These are phyloP conservation scores for Crotalaria pallida DNA, from an alignment of 306 rosid species.

Conservation along the genomic window DNA sequence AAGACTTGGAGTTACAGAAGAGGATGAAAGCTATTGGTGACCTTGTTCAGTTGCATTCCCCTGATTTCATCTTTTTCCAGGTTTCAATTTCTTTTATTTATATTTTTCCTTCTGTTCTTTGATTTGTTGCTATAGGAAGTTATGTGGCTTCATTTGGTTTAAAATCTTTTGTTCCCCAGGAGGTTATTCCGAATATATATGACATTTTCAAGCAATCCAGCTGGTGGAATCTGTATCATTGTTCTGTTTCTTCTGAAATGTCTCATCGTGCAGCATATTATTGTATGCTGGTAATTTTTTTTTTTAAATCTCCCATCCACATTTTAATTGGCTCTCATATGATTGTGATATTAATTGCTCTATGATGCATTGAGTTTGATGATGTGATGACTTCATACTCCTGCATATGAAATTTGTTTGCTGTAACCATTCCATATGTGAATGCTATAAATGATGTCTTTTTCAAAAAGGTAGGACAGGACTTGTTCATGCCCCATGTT, in stretches of 20 bases:
- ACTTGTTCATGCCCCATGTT: neutral
- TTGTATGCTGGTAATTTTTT: constrained; percentile 45
- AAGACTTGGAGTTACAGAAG: constrained; percentile 65
- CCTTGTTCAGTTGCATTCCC: constrained; percentile 62
- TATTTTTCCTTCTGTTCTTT: too few relatives aligned
- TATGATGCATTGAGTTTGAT: neutral
- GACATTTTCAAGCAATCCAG: constrained; percentile 40
- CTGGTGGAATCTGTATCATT: constrained; percentile 46
- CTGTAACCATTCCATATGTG: neutral
- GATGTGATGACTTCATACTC: neutral
- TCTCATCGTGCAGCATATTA: constrained; percentile 35
- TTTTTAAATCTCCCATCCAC: neutral
- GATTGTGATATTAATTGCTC: neutral
- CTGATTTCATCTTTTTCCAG: constrained; percentile 61
- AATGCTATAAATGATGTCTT: neutral
- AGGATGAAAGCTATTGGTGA: constrained; percentile 82
- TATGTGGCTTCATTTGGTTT: constrained; percentile 1
- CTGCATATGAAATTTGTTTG: neutral
- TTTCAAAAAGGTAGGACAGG: neutral
- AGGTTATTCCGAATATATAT: constrained; percentile 45
- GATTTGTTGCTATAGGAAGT: neutral
- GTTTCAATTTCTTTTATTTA: too few relatives aligned
- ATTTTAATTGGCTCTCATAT: neutral
- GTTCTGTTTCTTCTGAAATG: constrained; percentile 37
- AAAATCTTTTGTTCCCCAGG: constrained; percentile 23